phyloP scores from a whole-genome alignment of 1,284 basidiomycete genomes.

The Ganoderma resinaceum region DNA sequence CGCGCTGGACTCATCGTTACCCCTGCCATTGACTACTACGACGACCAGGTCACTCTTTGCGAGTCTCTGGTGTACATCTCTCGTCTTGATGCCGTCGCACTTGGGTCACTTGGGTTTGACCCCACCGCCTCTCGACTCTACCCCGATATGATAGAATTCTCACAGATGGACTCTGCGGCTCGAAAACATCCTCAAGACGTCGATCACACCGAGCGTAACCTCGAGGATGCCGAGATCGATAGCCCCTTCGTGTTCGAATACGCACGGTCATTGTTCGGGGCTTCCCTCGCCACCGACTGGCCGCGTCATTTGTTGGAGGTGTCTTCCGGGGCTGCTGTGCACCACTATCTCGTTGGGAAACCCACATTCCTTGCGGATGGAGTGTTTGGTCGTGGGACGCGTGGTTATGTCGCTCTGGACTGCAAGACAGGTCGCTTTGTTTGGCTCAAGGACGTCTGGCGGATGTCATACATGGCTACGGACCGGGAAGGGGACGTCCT shows the following conservation, averaged over 20 bases:
- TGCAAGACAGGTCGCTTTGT: neutral
- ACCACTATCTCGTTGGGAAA: slow-evolving; percentile 5
- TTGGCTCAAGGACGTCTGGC: slow-evolving; percentile 16
- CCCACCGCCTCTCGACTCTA: slow-evolving; percentile 7
- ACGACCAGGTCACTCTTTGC: neutral
- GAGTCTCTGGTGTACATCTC: slow-evolving; percentile 13
- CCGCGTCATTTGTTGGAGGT: slow-evolving; percentile 6
- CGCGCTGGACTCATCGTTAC: slow-evolving; percentile 14
- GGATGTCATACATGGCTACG: neutral
- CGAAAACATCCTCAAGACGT: neutral
- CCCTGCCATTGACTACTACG: slow-evolving; percentile 14
- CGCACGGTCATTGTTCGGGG: neutral
- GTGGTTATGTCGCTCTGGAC: slow-evolving; percentile 4
- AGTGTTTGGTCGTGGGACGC: slow-evolving; percentile 7
- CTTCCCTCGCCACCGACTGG: neutral
- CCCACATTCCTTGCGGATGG: neutral
- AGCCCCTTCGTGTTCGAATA: neutral
- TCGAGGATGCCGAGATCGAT: neutral
- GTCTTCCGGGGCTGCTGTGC: neutral
- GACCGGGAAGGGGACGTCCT: slow-evolving; percentile 10
- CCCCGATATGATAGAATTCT: neutral
- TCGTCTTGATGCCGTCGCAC: neutral
- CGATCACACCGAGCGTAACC: slow-evolving; percentile 1
- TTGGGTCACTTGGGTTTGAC: slow-evolving; percentile 24
- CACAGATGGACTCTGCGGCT: neutral